Conservation (phyloP, 2,329 filamentous ascomycete genomes). For the Stemphylium lycopersici region DNA sequence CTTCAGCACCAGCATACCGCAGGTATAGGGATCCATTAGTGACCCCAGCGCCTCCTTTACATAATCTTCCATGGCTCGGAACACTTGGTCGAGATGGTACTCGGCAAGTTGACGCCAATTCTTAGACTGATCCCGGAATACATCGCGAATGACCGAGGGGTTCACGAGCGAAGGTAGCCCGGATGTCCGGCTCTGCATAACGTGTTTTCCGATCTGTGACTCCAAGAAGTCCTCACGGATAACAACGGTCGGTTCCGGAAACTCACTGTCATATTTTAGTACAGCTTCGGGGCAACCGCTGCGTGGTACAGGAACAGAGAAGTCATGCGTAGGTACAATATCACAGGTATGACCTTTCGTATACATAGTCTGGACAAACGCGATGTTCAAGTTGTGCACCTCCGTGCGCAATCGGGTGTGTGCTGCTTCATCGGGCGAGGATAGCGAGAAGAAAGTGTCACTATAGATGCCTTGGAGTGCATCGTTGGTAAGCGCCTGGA, state of each 20-base stretch:
- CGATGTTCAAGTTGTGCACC: conserved; percentile 36
- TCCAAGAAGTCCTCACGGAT: conserved; percentile 23
- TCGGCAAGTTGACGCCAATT: conserved; percentile 27
- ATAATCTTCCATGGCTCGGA: conserved; percentile 24
- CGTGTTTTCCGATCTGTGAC: conserved; percentile 18
- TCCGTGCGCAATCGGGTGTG: conserved; percentile 41
- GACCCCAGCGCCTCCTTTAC: conserved; percentile 19
- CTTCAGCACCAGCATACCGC: conserved; percentile 20
- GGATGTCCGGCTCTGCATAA: conserved; percentile 25
- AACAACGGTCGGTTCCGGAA: conserved; percentile 17
- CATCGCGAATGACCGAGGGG: conserved; percentile 25
- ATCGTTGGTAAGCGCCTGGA: conserved; percentile 27
- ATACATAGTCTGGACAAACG: conserved; percentile 34
- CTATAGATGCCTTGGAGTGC: conserved; percentile 31
- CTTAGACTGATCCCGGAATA: conserved; percentile 33
- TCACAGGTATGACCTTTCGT: conserved; percentile 33
- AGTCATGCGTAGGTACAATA: conserved; percentile 11
- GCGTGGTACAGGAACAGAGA: not conserved
- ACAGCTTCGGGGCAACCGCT: conserved; percentile 1
- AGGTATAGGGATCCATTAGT: conserved; percentile 26
- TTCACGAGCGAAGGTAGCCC: conserved; percentile 33
- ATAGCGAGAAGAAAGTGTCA: conserved; percentile 29
- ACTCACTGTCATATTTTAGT: conserved; percentile 16
- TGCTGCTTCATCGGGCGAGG: conserved; percentile 9
- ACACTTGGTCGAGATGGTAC: conserved; percentile 25